phyloP scores from a whole-genome alignment of 140 eudicot genomes.

The Stevia rebaudiana region DNA sequence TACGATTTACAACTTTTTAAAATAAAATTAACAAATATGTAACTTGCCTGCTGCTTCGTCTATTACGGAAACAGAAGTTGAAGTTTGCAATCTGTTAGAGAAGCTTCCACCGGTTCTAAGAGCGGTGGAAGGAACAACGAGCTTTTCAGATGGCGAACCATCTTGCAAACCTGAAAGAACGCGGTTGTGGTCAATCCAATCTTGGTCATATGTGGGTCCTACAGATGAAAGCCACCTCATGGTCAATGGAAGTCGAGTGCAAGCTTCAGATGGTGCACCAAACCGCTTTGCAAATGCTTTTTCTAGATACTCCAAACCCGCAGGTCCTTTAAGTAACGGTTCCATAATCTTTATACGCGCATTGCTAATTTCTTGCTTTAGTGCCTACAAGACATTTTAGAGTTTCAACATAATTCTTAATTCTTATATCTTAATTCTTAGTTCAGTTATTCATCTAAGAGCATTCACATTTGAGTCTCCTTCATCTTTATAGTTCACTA shows the following conservation, averaged over 20 bases:
- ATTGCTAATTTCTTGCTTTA: slow-evolving; percentile 81
- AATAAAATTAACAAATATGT: not conserved
- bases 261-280: slow-evolving; percentile 67
- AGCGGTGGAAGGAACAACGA: slow-evolving; percentile 48
- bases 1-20: not conserved
- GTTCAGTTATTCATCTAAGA: not conserved
- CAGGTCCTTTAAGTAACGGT: slow-evolving; percentile 82
- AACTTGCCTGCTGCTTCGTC: slow-evolving; percentile 34
- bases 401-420: not conserved
- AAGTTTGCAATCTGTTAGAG: slow-evolving; percentile 37
- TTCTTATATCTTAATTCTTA: not conserved
- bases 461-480: too few species aligned
- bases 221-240: slow-evolving; percentile 56
- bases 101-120: slow-evolving; percentile 75
- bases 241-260: slow-evolving; percentile 53
- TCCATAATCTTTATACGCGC: slow-evolving; percentile 72
- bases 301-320: slow-evolving; percentile 61
- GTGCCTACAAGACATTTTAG: slow-evolving; percentile 33
- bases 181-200: slow-evolving; percentile 55
- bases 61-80: slow-evolving; percentile 17
- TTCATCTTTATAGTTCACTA: too few species aligned
- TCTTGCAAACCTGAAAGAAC: slow-evolving; percentile 40
- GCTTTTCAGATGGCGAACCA: slow-evolving; percentile 31
- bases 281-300: slow-evolving; percentile 59
- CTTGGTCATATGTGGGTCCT: slow-evolving; percentile 34